Conservation (phyloP, 768 basidiomycete genomes). For the Pisolithus orientalis region DNA sequence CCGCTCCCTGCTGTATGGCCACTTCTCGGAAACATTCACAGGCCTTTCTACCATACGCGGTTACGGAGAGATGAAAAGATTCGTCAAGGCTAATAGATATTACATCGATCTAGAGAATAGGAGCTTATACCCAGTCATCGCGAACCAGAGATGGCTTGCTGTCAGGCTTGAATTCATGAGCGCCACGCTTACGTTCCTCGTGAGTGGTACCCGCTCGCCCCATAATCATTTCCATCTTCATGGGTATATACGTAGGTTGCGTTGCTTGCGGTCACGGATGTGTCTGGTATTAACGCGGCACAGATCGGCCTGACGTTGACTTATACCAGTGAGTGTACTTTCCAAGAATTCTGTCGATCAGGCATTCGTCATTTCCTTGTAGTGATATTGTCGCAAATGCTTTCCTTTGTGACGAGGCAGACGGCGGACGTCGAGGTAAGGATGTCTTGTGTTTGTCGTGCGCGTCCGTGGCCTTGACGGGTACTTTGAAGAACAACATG, state of each 20-base stretch:
- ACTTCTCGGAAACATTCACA: conserved; percentile 72
- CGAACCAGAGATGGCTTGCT: conserved; percentile 72
- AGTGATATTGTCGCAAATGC: conserved; percentile 49
- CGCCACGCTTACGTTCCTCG: conserved; percentile 48
- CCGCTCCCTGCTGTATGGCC: conserved; percentile 68
- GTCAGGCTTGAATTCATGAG: conserved; percentile 69
- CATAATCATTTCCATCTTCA: neutral
- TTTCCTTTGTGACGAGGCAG: conserved; percentile 49
- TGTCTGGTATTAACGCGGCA: conserved; percentile 54
- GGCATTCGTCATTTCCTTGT: neutral
- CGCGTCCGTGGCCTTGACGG: neutral
- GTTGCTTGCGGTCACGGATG: conserved; percentile 53
- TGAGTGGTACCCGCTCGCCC: conserved; percentile 19
- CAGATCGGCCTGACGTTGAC: conserved; percentile 70
- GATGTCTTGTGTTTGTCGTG: neutral
- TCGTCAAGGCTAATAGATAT: conserved; percentile 56
- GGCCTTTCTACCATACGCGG: conserved; percentile 68
- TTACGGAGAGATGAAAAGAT: conserved; percentile 58
- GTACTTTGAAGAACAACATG: conserved; percentile 46
- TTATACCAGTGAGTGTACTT: conserved; percentile 43
- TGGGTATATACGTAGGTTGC: conserved; percentile 41
- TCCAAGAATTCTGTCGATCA: neutral
- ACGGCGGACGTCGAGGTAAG: conserved; percentile 60
- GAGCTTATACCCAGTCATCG: conserved; percentile 57
- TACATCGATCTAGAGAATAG: conserved; percentile 73